Conservation (phyloP, 2,329 filamentous ascomycete genomes). For the Colletotrichum sp. region DNA sequence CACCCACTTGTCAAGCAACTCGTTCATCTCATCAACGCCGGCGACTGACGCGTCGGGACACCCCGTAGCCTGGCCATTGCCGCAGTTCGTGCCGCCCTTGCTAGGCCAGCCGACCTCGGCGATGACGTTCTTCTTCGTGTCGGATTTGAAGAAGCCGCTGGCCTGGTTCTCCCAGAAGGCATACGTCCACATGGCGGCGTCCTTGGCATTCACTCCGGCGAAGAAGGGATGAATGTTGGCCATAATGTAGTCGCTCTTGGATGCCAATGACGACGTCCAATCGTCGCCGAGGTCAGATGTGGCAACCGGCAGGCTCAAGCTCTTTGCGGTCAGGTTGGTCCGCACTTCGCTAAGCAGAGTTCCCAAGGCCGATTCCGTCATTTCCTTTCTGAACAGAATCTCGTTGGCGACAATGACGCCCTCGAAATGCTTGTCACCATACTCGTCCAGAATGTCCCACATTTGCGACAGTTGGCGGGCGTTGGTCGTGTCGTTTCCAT, state of each 20-base stretch:
- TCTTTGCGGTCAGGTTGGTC: conserved; percentile 70
- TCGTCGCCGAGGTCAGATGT: conserved; percentile 90
- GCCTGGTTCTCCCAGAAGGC: conserved; percentile 80
- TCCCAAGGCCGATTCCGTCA: conserved; percentile 69
- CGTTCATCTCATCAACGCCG: conserved; percentile 80
- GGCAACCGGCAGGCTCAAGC: conserved; percentile 74
- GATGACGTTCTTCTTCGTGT: conserved; percentile 75
- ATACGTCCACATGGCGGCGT: conserved; percentile 82
- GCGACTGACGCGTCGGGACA: conserved; percentile 77
- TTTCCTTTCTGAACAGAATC: conserved; percentile 77
- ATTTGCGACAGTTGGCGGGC: conserved; percentile 81
- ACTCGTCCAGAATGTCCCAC: conserved; percentile 79
- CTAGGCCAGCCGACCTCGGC: conserved; percentile 93
- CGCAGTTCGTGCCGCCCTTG: conserved; percentile 69
- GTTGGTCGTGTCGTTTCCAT: conserved; percentile 83
- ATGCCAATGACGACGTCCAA: conserved; percentile 75
- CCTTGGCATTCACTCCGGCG: conserved; percentile 71
- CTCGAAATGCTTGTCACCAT: conserved; percentile 74
- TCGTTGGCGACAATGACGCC: conserved; percentile 85
- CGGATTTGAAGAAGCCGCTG: conserved; percentile 65
- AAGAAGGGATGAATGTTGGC: conserved; percentile 98
- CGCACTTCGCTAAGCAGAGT: conserved; percentile 71
- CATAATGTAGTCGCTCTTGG: conserved; percentile 86
- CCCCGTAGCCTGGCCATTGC: conserved; percentile 27
- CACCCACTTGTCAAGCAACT: conserved; percentile 86